A percentile compares a stretch with the other conserved stretches of the same genome.
Evolutionary conservation across 768 basidiomycete species (phyloP).

Genomic region (Crassisporium funariophilum): DNA sequence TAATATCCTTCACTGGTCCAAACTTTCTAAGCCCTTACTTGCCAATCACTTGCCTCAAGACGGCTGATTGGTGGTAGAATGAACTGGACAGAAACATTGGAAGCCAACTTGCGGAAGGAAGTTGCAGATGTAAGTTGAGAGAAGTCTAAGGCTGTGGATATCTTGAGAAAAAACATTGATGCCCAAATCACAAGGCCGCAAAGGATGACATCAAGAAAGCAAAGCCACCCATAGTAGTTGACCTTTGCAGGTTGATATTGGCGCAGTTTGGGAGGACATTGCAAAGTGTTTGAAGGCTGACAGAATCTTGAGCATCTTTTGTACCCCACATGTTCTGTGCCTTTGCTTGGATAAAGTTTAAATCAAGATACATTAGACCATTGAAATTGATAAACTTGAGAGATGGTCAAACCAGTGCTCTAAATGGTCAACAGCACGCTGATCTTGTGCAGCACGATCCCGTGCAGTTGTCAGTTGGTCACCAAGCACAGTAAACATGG

Average conservation of each 20-base stretch:
- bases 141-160: too few relatives aligned
- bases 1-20: conserved; percentile 10
- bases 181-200: too few relatives aligned
- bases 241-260: conserved; percentile 14
- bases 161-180: too few relatives aligned
- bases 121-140: too few relatives aligned
- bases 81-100: conserved; percentile 2
- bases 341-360: conserved; percentile 15
- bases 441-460: conserved; percentile 21
- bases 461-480: conserved; percentile 20
- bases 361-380: conserved; percentile 17
- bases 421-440: conserved; percentile 19
- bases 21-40: conserved; percentile 6
- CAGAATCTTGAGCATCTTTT: conserved; percentile 1
- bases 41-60: conserved; percentile 4
- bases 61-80: conserved; percentile 1
- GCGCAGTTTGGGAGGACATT: conserved; percentile 8
- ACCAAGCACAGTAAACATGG: conserved; percentile 15
- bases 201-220: conserved; percentile 18
- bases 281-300: conserved; percentile 11
- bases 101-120: background rate
- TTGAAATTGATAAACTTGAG: conserved; percentile 18
- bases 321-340: conserved; percentile 10
- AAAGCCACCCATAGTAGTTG: conserved; percentile 20
- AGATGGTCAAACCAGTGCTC: conserved; percentile 16